phyloP scores from a whole-genome alignment of 192 early-diverging fungal species.

The Backusella tarrabulga region DNA sequence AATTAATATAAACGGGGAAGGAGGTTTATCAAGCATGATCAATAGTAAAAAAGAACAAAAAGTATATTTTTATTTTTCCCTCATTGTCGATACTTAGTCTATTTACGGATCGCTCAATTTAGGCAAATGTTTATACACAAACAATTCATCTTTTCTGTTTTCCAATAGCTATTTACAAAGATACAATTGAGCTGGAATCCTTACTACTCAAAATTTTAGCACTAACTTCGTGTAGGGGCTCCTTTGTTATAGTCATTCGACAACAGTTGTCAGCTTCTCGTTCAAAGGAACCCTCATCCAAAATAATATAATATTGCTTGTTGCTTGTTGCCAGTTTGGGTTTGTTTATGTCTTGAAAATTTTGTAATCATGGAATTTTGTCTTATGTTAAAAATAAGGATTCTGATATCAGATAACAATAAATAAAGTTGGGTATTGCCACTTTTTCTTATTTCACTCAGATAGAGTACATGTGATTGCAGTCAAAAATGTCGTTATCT shows the following conservation, averaged over 20 bases:
- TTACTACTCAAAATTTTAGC: background rate
- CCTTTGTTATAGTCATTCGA: background rate
- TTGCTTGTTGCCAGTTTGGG: background rate
- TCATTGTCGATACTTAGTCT: background rate
- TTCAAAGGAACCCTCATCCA: background rate
- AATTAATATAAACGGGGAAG: background rate
- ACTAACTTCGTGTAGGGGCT: background rate
- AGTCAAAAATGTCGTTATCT: conserved; percentile 8
- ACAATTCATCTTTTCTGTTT: conserved; percentile 3
- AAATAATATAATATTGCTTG: background rate
- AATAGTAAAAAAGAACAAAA: background rate
- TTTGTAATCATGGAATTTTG: background rate
- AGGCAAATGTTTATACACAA: conserved; percentile 1
- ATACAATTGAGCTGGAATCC: background rate
- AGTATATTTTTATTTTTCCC: background rate
- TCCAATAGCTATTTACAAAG: background rate
- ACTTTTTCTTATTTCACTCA: background rate
- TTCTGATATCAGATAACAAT: conserved; percentile 10
- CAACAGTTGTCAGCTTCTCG: background rate
- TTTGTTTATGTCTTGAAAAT: background rate
- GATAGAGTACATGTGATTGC: background rate
- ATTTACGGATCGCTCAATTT: background rate
- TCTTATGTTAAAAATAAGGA: background rate
- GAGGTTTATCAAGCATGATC: conserved; percentile 1
- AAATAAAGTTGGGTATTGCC: background rate